Evolutionary conservation across 495 filamentous ascomycete species (phyloP).

Genomic region (Tuber umbilicatum): DNA sequence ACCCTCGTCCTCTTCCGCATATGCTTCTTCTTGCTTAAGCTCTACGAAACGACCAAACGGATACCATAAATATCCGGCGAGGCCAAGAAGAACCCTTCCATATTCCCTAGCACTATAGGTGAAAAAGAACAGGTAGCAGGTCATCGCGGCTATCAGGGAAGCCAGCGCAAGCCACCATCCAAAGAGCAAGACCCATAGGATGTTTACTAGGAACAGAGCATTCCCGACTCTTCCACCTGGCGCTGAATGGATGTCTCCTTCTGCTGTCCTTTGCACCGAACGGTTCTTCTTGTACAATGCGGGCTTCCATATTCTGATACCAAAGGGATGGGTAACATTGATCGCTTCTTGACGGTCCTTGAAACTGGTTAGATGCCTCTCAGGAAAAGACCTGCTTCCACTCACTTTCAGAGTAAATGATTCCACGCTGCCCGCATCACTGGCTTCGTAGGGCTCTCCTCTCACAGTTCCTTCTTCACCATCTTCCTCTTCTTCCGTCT

Average conservation of each 20-base stretch:
- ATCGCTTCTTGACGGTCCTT: conserved; percentile 97
- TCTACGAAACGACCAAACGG: conserved; percentile 95
- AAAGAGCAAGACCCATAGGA: conserved; percentile 85
- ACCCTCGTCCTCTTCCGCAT: conserved; percentile 93
- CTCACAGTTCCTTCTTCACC: conserved; percentile 50
- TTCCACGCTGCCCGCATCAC: conserved; percentile 66
- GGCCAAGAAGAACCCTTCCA: conserved; percentile 72
- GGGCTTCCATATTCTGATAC: conserved; percentile 98
- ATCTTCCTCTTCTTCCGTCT: conserved; percentile 46
- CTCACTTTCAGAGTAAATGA: conserved; percentile 50
- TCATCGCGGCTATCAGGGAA: conserved; percentile 61
- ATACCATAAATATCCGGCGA: conserved; percentile 83
- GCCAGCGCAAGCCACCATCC: conserved; percentile 94
- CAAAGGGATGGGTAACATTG: conserved; percentile 97
- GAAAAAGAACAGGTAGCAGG: conserved; percentile 74
- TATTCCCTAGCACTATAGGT: conserved; percentile 77
- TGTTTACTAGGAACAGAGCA: conserved; percentile 77
- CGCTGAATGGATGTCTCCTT: conserved; percentile 94
- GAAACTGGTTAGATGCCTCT: conserved; percentile 52
- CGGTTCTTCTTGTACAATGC: conserved; percentile 95
- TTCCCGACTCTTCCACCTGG: conserved; percentile 80
- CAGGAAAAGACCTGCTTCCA: conserved; percentile 11
- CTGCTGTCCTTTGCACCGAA: conserved; percentile 91
- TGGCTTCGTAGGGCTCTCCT: conserved; percentile 48
- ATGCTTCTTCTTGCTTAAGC: conserved; percentile 85